These are phyloP conservation scores for Evernia prunastri DNA, from an alignment of 495 filamentous ascomycete species.

Conservation along the genomic window DNA sequence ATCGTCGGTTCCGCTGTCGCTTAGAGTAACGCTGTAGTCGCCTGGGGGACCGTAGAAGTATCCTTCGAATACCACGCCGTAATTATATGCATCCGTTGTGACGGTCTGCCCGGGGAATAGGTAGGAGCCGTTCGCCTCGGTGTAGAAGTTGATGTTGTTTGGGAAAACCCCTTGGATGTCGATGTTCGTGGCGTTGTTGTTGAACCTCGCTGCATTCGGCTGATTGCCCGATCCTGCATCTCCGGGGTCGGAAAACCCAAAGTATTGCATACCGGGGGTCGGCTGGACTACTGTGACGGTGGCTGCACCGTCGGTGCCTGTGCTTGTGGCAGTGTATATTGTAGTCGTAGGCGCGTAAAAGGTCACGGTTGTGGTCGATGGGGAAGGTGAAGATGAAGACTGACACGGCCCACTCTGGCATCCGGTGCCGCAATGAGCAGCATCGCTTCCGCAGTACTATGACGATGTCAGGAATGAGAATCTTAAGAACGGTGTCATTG, in stretches of 20 bases:
- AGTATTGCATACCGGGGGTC: slow-evolving; percentile 5
- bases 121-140: not conserved
- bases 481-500: not conserved
- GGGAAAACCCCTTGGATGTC: not conserved
- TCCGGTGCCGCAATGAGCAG: no score
- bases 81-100: not conserved
- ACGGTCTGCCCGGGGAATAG: not conserved
- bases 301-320: not conserved
- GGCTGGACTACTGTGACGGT: not conserved
- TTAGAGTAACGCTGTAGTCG: not conserved
- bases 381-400: not conserved
- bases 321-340: not conserved
- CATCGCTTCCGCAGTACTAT: no score
- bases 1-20: not conserved
- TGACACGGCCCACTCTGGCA: no score
- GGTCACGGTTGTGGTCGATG: not conserved
- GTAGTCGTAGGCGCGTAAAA: not conserved
- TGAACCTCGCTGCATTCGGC: not conserved
- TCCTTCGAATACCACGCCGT: not conserved
- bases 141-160: not conserved
- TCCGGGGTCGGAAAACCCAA: not conserved
- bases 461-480: no score
- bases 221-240: not conserved
- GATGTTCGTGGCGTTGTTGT: not conserved
- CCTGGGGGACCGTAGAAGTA: not conserved